These are phyloP conservation scores for Sphaerosporella brunnea DNA, from an alignment of 495 filamentous ascomycete genomes.

Conservation along the genomic window DNA sequence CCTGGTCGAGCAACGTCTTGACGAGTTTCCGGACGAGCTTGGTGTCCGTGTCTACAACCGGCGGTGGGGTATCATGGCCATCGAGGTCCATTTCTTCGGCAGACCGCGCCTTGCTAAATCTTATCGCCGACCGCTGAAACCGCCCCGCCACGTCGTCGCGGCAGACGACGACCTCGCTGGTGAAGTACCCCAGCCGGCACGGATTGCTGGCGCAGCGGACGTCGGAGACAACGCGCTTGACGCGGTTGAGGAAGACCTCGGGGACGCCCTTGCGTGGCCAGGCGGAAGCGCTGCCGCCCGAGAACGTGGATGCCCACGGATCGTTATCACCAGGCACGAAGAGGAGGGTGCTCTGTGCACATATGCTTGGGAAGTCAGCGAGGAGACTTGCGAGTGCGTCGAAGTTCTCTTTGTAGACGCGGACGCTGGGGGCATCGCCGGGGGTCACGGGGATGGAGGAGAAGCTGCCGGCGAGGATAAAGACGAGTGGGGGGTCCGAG, in stretches of 20 bases:
- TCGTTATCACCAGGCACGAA: slow-evolving; percentile 95
- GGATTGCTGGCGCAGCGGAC: slow-evolving; percentile 83
- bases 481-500: slow-evolving; percentile 53
- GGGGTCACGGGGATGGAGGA: slow-evolving; percentile 53
- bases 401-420: slow-evolving; percentile 90
- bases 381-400: slow-evolving; percentile 66
- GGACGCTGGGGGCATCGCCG: slow-evolving; percentile 50
- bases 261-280: slow-evolving; percentile 60
- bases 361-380: slow-evolving; percentile 66
- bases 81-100: slow-evolving; percentile 20
- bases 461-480: slow-evolving; percentile 76
- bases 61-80: slow-evolving; percentile 11
- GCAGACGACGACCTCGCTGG: slow-evolving; percentile 69
- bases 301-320: slow-evolving; percentile 77
- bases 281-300: slow-evolving; percentile 56
- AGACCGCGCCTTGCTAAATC: slow-evolving; percentile 33
- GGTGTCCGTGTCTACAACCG: slow-evolving; percentile 33
- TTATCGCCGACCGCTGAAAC: slow-evolving; percentile 54
- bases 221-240: slow-evolving; percentile 56
- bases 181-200: slow-evolving; percentile 57
- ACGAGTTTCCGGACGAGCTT: slow-evolving; percentile 60
- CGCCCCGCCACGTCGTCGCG: slow-evolving; percentile 69
- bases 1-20: slow-evolving; percentile 87
- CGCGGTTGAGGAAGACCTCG: slow-evolving; percentile 67
- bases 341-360: slow-evolving; percentile 64